Evolutionary conservation across 2,329 filamentous ascomycete species (phyloP), one percentile per base, ranked within the genome.

Genomic region (Colletotrichum musicola): DNA sequence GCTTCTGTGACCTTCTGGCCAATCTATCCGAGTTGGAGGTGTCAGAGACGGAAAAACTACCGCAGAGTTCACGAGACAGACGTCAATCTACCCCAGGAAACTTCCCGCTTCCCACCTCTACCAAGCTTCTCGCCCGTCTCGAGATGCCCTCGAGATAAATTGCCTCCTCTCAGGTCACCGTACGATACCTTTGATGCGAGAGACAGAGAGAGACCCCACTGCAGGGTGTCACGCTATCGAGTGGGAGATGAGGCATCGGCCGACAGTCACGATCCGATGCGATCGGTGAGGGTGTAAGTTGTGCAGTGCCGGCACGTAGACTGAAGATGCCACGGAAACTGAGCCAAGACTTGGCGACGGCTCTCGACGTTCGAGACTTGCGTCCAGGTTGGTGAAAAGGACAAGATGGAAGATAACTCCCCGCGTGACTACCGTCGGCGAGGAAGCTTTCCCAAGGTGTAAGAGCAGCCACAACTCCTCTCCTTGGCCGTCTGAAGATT

Each of bases 101-200:
- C 40, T 47, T 61, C 27, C 50, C 22, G 22, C 18, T 18, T 40
- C 14, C 13, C 18, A 16, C 14, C 22, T 30, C 1, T 42, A 20
- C 44, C 30, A 42, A 25, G 27, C 38, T 53, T 47, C 16, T 22
- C 14, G 47, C 49, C 14, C 62, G 55, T 60, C 55, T 68, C 54
- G 55, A 60, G 13, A 55, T 65, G 55, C 62, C 50, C 55, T 68
- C 62, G 62, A 65, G 65, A 60, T 68, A 65, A 56, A 68, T 65
- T 68, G 55, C 65, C 54, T 20, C 20, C 12, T 18, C 16, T 6
- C 9, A n/a, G 18, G 10, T 10, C 30, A 10, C 30, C 30, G 4
- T 35, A 7, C 30, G 30, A 35, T 35, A 35, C 30, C 30, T 35
- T 35, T 35, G 30, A 35, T 35, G 30, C 30, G 18, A 46, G n/a